Evolutionary conservation across 257 asterid genomes (phyloP).

Genomic region (Eustoma russellianum): DNA sequence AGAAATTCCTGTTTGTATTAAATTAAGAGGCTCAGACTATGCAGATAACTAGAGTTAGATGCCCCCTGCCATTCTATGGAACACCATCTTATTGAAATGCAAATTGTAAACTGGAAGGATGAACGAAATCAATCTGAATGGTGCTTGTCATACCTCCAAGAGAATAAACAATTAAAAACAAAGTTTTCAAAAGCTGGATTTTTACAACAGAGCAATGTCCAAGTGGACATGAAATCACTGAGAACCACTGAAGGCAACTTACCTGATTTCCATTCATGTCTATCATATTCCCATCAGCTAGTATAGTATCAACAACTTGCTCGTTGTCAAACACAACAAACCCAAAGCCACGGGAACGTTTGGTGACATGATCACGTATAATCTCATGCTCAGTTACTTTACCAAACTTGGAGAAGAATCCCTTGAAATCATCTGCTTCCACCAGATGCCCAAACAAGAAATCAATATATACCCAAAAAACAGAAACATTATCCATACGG

Average conservation of each 20-base stretch:
- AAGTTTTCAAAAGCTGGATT: not conserved
- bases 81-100: not conserved
- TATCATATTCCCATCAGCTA: constrained; percentile 83
- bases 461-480: not conserved
- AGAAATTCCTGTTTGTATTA: constrained; percentile 41
- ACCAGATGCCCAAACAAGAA: not conserved
- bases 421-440: constrained; percentile 63
- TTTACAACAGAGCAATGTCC: constrained; percentile 10
- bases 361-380: constrained; percentile 74
- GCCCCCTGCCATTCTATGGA: not conserved
- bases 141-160: not conserved
- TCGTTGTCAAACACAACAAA: constrained; percentile 79
- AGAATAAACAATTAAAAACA: not conserved
- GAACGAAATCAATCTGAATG: not conserved
- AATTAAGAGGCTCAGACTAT: constrained; percentile 29
- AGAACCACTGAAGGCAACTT: constrained; percentile 16
- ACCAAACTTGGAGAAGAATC: constrained; percentile 74
- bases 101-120: not conserved
- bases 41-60: constrained; percentile 13
- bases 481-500: too few relatives aligned
- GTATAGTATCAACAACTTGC: constrained; percentile 63
- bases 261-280: constrained; percentile 93
- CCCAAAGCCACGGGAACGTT: constrained; percentile 96
- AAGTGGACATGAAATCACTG: constrained; percentile 6
- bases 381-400: constrained; percentile 86